phyloP scores from a whole-genome alignment of 805 yeast genomes.

The Lipomyces oligophaga region DNA sequence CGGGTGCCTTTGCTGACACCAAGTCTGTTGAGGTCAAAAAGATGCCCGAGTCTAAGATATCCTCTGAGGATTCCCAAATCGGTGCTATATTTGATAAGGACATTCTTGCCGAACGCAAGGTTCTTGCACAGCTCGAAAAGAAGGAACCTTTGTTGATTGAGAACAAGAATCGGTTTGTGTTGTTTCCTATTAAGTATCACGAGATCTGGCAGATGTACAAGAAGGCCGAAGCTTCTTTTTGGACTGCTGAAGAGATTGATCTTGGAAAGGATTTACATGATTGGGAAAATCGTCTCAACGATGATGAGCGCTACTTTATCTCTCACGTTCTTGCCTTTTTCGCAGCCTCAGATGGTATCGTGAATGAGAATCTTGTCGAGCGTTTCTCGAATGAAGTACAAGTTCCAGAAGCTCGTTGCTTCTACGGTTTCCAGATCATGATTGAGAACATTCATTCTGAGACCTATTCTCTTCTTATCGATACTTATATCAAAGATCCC shows the following conservation, averaged over 20 bases:
- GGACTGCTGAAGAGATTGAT: constrained; percentile 99
- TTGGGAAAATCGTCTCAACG: constrained; percentile 86
- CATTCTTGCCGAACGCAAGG: constrained; percentile 31
- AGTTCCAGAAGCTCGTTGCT: constrained; percentile 95
- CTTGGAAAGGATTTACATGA: constrained; percentile 85
- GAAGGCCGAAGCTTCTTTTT: constrained; percentile 98
- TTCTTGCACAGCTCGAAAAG: constrained; percentile 69
- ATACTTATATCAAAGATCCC: constrained; percentile 93
- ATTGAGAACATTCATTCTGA: constrained; percentile 99
- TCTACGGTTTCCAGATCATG: constrained; percentile 99
- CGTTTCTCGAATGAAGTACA: constrained; percentile 97
- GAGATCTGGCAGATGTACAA: constrained; percentile 98
- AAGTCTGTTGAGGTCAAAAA: neutral
- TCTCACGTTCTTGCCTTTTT: constrained; percentile 94
- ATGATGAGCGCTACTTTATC: constrained; percentile 87
- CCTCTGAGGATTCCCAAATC: no score
- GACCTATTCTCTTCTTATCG: constrained; percentile 91
- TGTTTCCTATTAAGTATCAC: constrained; percentile 94
- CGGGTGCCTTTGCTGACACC: constrained; percentile 10
- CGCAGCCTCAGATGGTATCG: constrained; percentile 98
- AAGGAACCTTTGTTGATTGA: constrained; percentile 85
- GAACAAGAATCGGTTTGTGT: constrained; percentile 82
- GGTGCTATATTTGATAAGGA: constrained; percentile 4
- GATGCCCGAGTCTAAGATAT: neutral
- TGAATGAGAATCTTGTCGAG: constrained; percentile 94